A percentile compares a stretch with the other conserved stretches of the same genome.
Conservation (phyloP, 257 asterid species). For the Solanum commersonii region DNA sequence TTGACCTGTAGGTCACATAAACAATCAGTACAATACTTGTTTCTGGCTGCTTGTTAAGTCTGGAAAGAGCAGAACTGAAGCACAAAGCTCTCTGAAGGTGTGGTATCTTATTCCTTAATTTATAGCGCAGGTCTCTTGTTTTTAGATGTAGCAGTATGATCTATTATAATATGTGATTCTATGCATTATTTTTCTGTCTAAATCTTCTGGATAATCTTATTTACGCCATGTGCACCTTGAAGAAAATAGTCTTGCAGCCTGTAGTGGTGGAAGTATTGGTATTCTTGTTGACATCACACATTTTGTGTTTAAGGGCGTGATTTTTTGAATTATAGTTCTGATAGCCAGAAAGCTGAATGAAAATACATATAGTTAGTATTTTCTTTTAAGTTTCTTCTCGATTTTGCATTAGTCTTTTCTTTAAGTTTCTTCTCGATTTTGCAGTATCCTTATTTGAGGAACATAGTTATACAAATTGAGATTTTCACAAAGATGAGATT, state of each 20-base stretch:
- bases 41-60: conserved; percentile 95
- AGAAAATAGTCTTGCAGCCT: background rate
- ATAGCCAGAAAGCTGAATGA: background rate
- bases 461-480: background rate
- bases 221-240: background rate
- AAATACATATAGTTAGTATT: background rate
- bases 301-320: background rate
- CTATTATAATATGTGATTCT: background rate
- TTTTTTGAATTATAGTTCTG: background rate
- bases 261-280: background rate
- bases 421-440: background rate
- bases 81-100: conserved; percentile 67
- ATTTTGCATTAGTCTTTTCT: background rate
- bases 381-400: background rate
- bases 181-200: background rate
- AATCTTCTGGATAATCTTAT: background rate
- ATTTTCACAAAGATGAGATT: background rate
- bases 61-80: conserved; percentile 65
- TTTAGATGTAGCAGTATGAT: background rate
- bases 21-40: conserved; percentile 87
- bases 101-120: background rate
- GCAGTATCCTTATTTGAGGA: background rate
- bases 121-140: background rate
- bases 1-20: conserved; percentile 67
- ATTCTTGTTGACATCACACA: background rate